These are phyloP conservation scores for Suillus cothurnatus DNA, from an alignment of 768 basidiomycete genomes.

Conservation along the genomic window DNA sequence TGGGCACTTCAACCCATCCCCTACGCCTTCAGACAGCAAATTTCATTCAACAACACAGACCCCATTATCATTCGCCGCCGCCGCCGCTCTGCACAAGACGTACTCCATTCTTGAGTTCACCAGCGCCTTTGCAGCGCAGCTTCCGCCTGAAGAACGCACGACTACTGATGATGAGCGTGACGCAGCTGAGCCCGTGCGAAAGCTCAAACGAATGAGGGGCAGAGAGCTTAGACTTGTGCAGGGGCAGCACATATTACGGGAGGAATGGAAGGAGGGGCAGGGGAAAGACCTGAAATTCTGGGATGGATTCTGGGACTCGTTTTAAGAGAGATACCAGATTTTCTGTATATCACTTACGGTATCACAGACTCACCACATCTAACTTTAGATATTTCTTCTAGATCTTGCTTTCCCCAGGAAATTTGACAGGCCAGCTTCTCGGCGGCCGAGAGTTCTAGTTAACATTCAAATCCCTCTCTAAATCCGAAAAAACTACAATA, in stretches of 20 bases:
- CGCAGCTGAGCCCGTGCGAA: constrained; percentile 57
- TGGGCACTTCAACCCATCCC: constrained; percentile 62
- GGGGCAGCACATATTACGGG: constrained; percentile 68
- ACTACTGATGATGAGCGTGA: constrained; percentile 83
- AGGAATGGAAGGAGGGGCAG: constrained; percentile 32
- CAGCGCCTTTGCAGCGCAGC: constrained; percentile 50
- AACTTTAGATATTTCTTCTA: neutral
- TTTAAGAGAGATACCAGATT: neutral
- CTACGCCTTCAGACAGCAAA: constrained; percentile 10
- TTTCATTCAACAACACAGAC: constrained; percentile 26
- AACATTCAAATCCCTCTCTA: neutral
- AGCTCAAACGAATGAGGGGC: constrained; percentile 73
- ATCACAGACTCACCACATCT: neutral
- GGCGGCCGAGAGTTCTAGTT: neutral
- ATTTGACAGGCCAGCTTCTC: neutral
- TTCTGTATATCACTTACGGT: neutral
- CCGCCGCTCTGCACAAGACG: constrained; percentile 73
- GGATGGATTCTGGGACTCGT: constrained; percentile 36
- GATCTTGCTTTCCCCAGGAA: neutral
- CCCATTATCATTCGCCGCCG: constrained; percentile 40
- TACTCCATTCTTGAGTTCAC: constrained; percentile 72
- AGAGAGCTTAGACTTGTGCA: constrained; percentile 86
- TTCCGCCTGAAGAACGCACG: constrained; percentile 61
- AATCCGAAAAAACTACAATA: neutral
- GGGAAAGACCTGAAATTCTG: constrained; percentile 34